phyloP scores from a whole-genome alignment of 257 asterid species.

The Gentiana straminea region DNA sequence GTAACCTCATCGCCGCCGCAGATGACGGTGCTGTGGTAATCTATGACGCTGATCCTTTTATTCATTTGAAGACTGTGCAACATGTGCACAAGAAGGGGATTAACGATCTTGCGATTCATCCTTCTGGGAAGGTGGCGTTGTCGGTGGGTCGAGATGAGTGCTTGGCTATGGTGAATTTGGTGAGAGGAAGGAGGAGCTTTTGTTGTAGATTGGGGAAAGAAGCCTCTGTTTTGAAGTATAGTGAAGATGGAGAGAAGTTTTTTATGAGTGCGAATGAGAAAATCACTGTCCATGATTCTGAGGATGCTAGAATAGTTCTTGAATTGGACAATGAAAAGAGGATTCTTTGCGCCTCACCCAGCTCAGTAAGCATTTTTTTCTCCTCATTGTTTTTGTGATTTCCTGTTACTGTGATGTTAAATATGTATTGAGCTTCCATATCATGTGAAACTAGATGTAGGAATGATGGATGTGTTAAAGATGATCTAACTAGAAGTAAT shows the following conservation, averaged over 20 bases:
- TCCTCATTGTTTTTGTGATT: background rate
- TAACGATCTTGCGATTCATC: constrained; percentile 67
- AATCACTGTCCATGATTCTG: constrained; percentile 58
- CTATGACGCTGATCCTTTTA: constrained; percentile 85
- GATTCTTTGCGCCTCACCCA: constrained; percentile 73
- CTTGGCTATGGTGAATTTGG: constrained; percentile 83
- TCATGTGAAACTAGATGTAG: background rate
- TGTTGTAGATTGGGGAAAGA: constrained; percentile 66
- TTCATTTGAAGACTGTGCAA: constrained; percentile 59
- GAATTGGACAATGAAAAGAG: constrained; percentile 53
- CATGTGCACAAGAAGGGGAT: constrained; percentile 48
- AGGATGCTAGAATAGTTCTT: constrained; percentile 49
- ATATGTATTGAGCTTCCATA: background rate
- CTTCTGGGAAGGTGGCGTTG: constrained; percentile 73
- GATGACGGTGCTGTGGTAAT: constrained; percentile 60
- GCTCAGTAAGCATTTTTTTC: constrained; percentile 27
- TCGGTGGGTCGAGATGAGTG: constrained; percentile 78
- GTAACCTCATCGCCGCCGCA: constrained; percentile 64
- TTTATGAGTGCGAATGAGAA: constrained; percentile 64
- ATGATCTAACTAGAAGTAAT: background rate
- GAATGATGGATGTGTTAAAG: too few species aligned
- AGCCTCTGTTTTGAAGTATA: constrained; percentile 49
- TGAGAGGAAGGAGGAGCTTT: constrained; percentile 75
- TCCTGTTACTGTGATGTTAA: background rate
- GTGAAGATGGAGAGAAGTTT: constrained; percentile 50